These are phyloP conservation scores for Podila epigama DNA, from an alignment of 192 early-diverging fungal genomes.

Conservation along the genomic window DNA sequence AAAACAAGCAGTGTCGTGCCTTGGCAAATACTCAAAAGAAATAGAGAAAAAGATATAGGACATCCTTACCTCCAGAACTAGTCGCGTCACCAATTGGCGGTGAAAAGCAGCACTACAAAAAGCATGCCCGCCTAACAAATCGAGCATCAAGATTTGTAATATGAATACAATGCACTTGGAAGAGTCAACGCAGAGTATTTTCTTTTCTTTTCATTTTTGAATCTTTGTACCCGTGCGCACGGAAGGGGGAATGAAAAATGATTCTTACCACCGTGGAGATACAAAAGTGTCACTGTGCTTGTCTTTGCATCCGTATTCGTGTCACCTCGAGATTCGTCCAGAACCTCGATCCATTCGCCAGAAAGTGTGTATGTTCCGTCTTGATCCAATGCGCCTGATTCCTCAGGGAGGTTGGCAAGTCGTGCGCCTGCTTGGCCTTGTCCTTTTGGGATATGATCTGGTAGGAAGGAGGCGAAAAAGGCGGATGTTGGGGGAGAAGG, in stretches of 20 bases:
- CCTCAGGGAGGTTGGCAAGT: constrained; percentile 35
- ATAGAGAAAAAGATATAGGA: no score
- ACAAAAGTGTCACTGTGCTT: constrained; percentile 67
- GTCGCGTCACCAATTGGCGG: constrained; percentile 51
- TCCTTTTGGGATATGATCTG: neutral
- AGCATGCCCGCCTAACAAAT: constrained; percentile 55
- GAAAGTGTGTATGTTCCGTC: constrained; percentile 34
- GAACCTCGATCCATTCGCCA: constrained; percentile 57
- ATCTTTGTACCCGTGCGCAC: no score
- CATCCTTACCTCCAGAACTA: constrained; percentile 50
- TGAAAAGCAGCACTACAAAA: constrained; percentile 53
- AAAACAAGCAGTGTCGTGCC: neutral
- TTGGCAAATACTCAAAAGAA: constrained; percentile 6
- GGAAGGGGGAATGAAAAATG: no score
- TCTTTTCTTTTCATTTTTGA: no score
- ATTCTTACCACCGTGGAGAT: constrained; percentile 73
- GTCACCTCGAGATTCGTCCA: constrained; percentile 9
- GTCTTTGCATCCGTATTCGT: constrained; percentile 1
- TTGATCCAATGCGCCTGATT: constrained; percentile 15
- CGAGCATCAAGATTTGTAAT: no score
- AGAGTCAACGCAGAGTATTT: no score
- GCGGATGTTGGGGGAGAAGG: constrained; percentile 20
- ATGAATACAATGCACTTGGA: no score
- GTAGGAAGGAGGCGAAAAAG: constrained; percentile 30
- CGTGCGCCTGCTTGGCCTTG: neutral